Base-by-base conservation (phyloP, 805 yeast genomes). In the Ogataea pini region DNA sequence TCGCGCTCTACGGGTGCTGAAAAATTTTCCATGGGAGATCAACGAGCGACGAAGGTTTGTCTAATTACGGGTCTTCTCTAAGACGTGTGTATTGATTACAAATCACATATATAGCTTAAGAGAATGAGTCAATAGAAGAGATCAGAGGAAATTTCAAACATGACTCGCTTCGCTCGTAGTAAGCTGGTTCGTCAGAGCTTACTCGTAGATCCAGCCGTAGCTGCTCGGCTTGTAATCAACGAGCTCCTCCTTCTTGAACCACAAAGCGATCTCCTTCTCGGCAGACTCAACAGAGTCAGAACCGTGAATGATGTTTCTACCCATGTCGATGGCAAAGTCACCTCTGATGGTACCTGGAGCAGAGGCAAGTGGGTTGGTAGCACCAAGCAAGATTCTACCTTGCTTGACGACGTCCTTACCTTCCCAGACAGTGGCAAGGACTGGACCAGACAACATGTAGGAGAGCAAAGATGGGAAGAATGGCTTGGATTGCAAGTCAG, bases 331-430 rank as follows among this genome's bases (percentile, higher is more conserved):
- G 72, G 97, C 99, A 64, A 76, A 94, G 79, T 94, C 99, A 73
- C 96, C 98, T 82, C 99, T 90, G 82, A 94, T 94, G 77, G 99
- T 94, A 75, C 99, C 99, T 75, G 98, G 98, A 61, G 96, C 92
- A 64, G 97, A 88, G 65, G 82, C 84, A 72, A 86, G 80, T 72
- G 99, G 99, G 88, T 94, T 92, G 75, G 99, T 94, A 64, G 99
- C 98, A 78, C 99, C 99, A 68, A 94, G 84, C 72, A 94, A 85
- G 67, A 80, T 85, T 79, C 99, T 87, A 73, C 99, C 99, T 75
- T 89, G 96, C 80, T 92, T 91, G 75, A 94, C 99, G 72, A 84
- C 99, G 70, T 94, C 97, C 81, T 91, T 94, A 77, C 99, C 99
- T 78, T 94, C 98, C 99, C 99, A 94, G 65, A 91, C 97, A 72